These are phyloP conservation scores for Allantophomopsis cytisporea DNA, from an alignment of 2,329 filamentous ascomycete genomes.

Conservation along the genomic window DNA sequence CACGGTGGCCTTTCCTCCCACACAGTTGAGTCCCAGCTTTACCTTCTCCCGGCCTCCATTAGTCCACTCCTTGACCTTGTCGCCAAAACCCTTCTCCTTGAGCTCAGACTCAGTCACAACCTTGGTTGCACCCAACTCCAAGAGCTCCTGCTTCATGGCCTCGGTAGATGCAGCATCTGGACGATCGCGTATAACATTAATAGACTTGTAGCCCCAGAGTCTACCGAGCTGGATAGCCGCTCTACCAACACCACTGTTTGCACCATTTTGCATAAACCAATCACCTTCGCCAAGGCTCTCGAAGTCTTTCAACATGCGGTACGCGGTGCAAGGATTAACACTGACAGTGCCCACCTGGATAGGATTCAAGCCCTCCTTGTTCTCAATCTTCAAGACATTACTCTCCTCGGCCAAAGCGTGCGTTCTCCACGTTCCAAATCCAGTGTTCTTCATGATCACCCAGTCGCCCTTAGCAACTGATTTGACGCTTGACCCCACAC, in stretches of 20 bases:
- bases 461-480: slow-evolving; percentile 66
- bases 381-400: slow-evolving; percentile 53
- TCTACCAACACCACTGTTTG: slow-evolving; percentile 84
- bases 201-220: slow-evolving; percentile 79
- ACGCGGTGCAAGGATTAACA: slow-evolving; percentile 90
- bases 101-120: slow-evolving; percentile 35
- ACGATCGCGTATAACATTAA: slow-evolving; percentile 76
- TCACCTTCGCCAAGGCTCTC: slow-evolving; percentile 53
- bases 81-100: slow-evolving; percentile 26
- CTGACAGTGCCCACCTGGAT: slow-evolving; percentile 77
- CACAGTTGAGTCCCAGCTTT: slow-evolving; percentile 78
- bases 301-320: slow-evolving; percentile 83
- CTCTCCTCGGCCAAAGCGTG: slow-evolving; percentile 57
- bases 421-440: slow-evolving; percentile 90
- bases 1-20: slow-evolving; percentile 76
- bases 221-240: slow-evolving; percentile 79
- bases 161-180: slow-evolving; percentile 50
- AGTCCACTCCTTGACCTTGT: slow-evolving; percentile 46
- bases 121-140: slow-evolving; percentile 37
- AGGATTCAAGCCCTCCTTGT: slow-evolving; percentile 56
- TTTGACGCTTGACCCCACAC: slow-evolving; percentile 39
- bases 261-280: slow-evolving; percentile 96
- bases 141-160: slow-evolving; percentile 44
- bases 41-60: slow-evolving; percentile 58
- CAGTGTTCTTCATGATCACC: slow-evolving; percentile 76